Evolutionary conservation across 2,329 filamentous ascomycete genomes (phyloP).

Genomic region (Fusarium nisikadoi): DNA sequence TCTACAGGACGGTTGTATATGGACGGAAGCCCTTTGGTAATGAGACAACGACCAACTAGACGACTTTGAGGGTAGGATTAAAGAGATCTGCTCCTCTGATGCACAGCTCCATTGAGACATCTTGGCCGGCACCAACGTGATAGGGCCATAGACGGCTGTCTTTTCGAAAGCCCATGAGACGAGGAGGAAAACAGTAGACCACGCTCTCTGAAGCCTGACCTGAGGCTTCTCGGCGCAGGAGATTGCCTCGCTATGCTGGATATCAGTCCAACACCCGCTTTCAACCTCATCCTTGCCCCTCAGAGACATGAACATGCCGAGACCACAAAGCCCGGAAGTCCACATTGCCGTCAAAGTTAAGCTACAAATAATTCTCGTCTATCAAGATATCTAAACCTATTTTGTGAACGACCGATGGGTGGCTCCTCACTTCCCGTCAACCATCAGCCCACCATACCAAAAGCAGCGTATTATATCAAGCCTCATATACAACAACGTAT

Average conservation of each 20-base stretch:
- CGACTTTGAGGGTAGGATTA: accelerated
- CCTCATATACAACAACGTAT: background rate
- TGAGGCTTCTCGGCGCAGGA: background rate
- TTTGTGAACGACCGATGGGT: background rate
- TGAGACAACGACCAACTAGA: background rate
- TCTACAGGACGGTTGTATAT: constrained; percentile 32
- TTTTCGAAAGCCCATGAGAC: background rate
- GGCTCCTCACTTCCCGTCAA: background rate
- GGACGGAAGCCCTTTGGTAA: constrained; percentile 24
- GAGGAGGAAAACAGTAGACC: too few relatives aligned
- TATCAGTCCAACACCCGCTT: background rate
- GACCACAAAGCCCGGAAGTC: background rate
- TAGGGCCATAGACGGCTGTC: background rate
- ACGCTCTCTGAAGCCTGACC: background rate
- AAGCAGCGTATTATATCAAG: background rate
- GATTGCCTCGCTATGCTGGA: background rate
- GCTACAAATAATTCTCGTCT: background rate
- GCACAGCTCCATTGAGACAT: background rate
- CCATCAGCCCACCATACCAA: background rate
- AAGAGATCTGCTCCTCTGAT: background rate
- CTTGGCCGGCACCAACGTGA: background rate
- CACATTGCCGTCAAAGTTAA: background rate
- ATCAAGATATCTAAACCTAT: background rate
- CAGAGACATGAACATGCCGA: background rate
- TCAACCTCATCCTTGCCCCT: background rate